Evolutionary conservation across 1,139 yeast genomes (phyloP), one percentile per base, ranked within the genome.

Genomic region (Spathaspora jeffriesii): DNA sequence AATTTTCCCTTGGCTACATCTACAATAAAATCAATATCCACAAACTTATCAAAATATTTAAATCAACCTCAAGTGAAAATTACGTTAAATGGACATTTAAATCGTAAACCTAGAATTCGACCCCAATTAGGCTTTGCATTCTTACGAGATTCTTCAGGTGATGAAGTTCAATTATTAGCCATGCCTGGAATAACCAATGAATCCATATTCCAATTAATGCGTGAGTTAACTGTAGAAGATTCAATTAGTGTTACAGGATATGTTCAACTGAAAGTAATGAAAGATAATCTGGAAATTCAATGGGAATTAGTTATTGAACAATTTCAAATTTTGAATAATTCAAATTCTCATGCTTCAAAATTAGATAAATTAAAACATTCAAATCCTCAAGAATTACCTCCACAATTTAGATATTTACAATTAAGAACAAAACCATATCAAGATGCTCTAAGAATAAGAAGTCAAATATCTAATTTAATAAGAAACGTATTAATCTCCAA

Each of bases 321-420:
- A 4, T 70, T 83, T 38, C 83, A 81, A 43, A 69, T 82, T 0
- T 69, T 93, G 43, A 92, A 91, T 60, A 62, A 68, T n/a, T 79
- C 96, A 3, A 79, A 79, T 52, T 71, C 81, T 38, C 78, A 81
- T 40, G 90, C 95, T 0, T 80, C 96, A 1, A 87, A 90, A 53
- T 70, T 92, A 42, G 85, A 83, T 46, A 78, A 82, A 34, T 68
- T 85, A 47, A 80, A 81, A 50, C 79, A 72, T 58, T 39, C 61
- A 32, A 72, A 70, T 34, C 81, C 82, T 0, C 67, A 68, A 7
- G 79, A 74, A 9, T 79, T 85, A 64, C 97, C 97, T 0, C 84
- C 91, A 1, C 87, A 90, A 57, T 84, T 82, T 58, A 71, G 98
- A 47, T 91, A 85, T 62, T 68, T 93, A 45, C 97, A 92, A 63